Percentiles rank a stretch among this genome's conserved stretches.
These are phyloP conservation scores for Boletus reticuloceps DNA, from an alignment of 768 basidiomycete species.

Conservation along the genomic window DNA sequence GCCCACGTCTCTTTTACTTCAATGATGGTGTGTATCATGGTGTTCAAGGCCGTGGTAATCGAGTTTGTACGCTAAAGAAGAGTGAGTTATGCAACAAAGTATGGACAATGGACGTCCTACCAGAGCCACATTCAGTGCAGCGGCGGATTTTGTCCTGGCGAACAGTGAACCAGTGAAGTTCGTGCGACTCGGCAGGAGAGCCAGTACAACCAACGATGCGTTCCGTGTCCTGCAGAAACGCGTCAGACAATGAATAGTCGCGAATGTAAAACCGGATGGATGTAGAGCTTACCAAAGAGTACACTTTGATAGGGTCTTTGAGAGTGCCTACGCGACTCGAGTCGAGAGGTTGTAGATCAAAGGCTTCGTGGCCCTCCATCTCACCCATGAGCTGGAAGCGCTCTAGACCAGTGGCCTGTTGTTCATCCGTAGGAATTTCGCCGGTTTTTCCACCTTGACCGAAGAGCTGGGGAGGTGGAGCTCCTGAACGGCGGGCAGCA, in stretches of 20 bases:
- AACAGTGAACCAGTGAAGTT: constrained; percentile 81
- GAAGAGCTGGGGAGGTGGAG: constrained; percentile 62
- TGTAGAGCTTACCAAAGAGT: constrained; percentile 66
- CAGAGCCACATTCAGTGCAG: constrained; percentile 93
- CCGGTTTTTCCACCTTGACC: constrained; percentile 73
- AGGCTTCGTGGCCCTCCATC: constrained; percentile 83
- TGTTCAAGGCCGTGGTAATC: constrained; percentile 66
- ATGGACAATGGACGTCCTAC: constrained; percentile 44
- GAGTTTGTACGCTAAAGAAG: constrained; percentile 60
- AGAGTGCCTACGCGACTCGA: constrained; percentile 85
- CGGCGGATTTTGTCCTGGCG: constrained; percentile 66
- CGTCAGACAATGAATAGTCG: not conserved
- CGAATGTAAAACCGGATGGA: not conserved
- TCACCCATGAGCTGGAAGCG: constrained; percentile 91
- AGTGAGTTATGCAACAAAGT: constrained; percentile 1
- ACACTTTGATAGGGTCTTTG: constrained; percentile 82
- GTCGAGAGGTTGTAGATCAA: constrained; percentile 85
- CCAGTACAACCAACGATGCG: constrained; percentile 95
- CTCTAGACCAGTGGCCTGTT: constrained; percentile 95
- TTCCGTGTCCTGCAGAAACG: constrained; percentile 58
- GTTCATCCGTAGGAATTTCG: constrained; percentile 76
- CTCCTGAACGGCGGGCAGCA: constrained; percentile 51
- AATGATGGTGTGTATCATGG: constrained; percentile 48
- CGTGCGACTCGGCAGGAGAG: constrained; percentile 92
- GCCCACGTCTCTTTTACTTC: constrained; percentile 7